Percentiles rank a stretch among this genome's conserved stretches.
Conservation (phyloP, 371 early-diverging fungal genomes). For the Massospora cicadina region DNA sequence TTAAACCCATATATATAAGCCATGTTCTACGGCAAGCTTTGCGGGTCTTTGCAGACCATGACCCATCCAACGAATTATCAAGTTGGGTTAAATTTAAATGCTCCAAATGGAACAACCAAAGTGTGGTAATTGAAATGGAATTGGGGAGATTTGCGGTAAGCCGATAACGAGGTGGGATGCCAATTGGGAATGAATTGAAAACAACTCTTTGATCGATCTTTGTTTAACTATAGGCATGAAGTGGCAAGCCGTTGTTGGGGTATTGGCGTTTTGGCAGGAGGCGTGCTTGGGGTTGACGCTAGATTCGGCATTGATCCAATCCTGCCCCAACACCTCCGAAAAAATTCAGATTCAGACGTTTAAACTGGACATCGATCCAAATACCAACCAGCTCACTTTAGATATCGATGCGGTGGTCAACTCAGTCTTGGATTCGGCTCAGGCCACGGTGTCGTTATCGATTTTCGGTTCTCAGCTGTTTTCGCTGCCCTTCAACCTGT, state of each 20-base stretch:
- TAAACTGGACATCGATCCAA: background rate
- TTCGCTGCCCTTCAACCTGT: slow-evolving; percentile 1
- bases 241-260: background rate
- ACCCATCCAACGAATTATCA: too few relatives aligned
- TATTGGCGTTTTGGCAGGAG: background rate
- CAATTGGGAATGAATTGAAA: too few relatives aligned
- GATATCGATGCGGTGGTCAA: background rate
- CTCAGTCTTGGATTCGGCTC: background rate
- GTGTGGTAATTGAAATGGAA: too few relatives aligned
- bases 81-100: too few relatives aligned
- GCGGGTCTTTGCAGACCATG: too few relatives aligned
- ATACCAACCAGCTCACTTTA: background rate
- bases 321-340: background rate
- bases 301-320: background rate
- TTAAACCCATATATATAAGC: too few relatives aligned
- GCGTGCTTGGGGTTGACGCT: background rate
- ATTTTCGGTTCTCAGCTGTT: background rate
- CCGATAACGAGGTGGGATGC: too few relatives aligned
- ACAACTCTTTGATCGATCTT: too few relatives aligned
- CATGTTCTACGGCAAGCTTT: too few relatives aligned
- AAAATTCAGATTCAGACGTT: background rate
- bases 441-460: background rate
- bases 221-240: too few relatives aligned
- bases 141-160: too few relatives aligned
- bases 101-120: too few relatives aligned